Evolutionary conservation across 2,329 filamentous ascomycete species (phyloP).

Genomic region (Leptographium lundbergii): DNA sequence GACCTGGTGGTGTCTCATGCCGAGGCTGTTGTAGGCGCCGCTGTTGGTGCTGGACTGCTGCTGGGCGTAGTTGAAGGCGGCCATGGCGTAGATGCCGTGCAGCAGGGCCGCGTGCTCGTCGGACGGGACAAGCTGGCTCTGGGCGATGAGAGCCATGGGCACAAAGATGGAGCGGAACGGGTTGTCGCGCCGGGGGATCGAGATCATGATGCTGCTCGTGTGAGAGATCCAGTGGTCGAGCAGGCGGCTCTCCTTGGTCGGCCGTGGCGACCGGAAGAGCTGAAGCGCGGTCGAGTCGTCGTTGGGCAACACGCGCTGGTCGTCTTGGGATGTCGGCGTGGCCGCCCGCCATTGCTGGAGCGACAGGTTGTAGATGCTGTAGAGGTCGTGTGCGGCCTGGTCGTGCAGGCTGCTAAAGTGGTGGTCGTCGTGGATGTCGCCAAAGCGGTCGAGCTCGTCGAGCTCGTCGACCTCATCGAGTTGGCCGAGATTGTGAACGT

Average conservation of each 20-base stretch:
- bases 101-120: neutral
- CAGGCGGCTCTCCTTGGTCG: neutral
- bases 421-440: neutral
- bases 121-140: neutral
- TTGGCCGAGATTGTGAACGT: no score
- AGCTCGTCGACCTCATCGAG: no score
- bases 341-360: neutral
- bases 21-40: neutral
- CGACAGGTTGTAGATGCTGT: neutral
- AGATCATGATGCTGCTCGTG: neutral
- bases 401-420: neutral
- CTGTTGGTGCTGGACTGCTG: neutral
- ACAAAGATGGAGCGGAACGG: constrained; percentile 1
- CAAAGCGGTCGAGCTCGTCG: no score
- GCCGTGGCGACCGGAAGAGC: neutral
- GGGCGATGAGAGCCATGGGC: neutral
- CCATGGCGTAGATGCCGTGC: constrained; percentile 1
- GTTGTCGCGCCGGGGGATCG: neutral
- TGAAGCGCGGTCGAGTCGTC: neutral
- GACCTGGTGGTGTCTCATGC: neutral
- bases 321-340: neutral
- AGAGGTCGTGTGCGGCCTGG: neutral
- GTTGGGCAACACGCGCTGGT: neutral
- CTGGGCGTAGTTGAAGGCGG: neutral
- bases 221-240: neutral